Base-by-base conservation (phyloP, 2,329 filamentous ascomycete species). In the Cryphonectria carpinicola region DNA sequence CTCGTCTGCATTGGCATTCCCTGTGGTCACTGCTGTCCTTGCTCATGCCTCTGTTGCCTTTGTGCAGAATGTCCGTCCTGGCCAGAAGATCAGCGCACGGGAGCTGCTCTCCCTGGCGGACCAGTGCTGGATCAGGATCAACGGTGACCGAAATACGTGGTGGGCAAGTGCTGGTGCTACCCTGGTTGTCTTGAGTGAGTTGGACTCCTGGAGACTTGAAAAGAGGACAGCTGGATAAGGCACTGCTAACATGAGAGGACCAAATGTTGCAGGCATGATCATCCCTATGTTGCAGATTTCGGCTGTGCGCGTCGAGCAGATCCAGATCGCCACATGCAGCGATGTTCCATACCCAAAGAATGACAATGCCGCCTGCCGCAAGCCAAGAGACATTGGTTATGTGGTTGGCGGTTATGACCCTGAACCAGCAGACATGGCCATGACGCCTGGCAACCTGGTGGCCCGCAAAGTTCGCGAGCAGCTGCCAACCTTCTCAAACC, bases 41-140 rank as follows among this genome's bases (percentile, higher is more conserved):
- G 60, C 28, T 28, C 66, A 68, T 32, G 66, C 66, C n/a, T 61
- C 66, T 37, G 66, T 68, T 13, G 66, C 66, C n/a, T 68, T 63
- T 25, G 66, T 68, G 10, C 66, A 68, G 32, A 68, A 62, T 39
- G 60, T 62, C 17, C 25, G 41, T 32, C 43, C 58, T 32, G 60
- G 58, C 1, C 66, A 68, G 22, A 68, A 63, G 32, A 35, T 68
- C 43, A 68, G 28, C 11, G 66, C 66, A 7, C 56, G 66, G 37
- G 66, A 68, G 19, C 28, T 68, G 41, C 43, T 68, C 11, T 60
- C 66, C 1, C 22, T 68, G 39, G 66, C 66, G 22, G 66, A 68
- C 41, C 58, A 43, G 1, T 68, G 58, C 46, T 68, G 66, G 66
- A 41, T 54, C 22, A 68, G 66, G 19, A 49, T 68, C 35, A 37